Conservation (phyloP, 2,329 filamentous ascomycete genomes). For the Cytospora paraplurivora region DNA sequence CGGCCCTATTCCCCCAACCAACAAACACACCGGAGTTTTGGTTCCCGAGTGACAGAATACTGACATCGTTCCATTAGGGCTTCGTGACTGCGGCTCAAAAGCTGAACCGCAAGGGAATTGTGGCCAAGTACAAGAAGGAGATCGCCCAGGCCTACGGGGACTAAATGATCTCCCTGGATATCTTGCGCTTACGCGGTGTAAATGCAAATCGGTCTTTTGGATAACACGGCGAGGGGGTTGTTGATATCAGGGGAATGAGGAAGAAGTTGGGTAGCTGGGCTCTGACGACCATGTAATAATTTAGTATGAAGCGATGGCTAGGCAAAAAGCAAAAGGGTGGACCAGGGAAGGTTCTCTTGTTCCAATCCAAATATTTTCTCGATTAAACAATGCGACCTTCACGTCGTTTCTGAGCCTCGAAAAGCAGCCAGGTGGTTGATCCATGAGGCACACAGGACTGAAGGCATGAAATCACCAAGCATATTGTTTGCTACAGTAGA, state of each 20-base stretch:
- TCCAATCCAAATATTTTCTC: background rate
- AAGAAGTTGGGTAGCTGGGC: background rate
- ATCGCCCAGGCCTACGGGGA: slow-evolving; percentile 61
- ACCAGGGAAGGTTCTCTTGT: background rate
- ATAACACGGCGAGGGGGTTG: background rate
- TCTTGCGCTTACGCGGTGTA: slow-evolving; percentile 3
- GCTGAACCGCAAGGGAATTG: slow-evolving; percentile 69
- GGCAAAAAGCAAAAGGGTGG: slow-evolving; percentile 6
- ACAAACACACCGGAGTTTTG: too few species aligned
- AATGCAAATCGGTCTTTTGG: slow-evolving; percentile 12
- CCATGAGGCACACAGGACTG: background rate
- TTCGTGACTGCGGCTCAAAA: slow-evolving; percentile 72
- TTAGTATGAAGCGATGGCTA: slow-evolving; percentile 14
- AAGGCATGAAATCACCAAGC: slow-evolving; percentile 14
- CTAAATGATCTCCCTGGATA: slow-evolving; percentile 23
- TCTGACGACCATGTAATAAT: slow-evolving; percentile 10
- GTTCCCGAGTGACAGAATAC: slow-evolving; percentile 21
- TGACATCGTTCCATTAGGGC: slow-evolving; percentile 47
- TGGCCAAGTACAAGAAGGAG: slow-evolving; percentile 62
- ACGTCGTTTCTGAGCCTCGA: too few species aligned
- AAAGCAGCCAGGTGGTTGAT: too few species aligned
- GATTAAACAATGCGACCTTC: too few species aligned
- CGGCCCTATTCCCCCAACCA: too few species aligned
- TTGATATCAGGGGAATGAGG: background rate
- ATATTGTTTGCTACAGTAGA: slow-evolving; percentile 22